Percentiles rank a stretch among this genome's conserved stretches.
phyloP scores from a whole-genome alignment of 331 rosid genomes.

The Quercus tomentella region DNA sequence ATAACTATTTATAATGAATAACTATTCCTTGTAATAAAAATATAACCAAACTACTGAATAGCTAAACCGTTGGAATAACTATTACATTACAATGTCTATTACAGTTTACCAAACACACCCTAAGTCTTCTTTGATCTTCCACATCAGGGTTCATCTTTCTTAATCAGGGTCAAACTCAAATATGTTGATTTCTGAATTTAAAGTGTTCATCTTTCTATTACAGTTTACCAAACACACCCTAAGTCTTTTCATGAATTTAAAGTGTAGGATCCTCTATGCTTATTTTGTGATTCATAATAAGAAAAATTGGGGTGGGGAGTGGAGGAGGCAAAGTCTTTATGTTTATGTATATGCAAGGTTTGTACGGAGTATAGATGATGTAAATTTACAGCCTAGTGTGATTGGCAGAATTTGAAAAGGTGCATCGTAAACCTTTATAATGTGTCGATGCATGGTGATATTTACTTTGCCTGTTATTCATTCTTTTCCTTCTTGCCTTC shows the following conservation, averaged over 20 bases:
- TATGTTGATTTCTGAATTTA: not conserved
- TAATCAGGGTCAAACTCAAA: not conserved
- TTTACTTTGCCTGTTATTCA: not conserved
- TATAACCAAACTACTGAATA: too few relatives aligned
- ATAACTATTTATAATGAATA: too few relatives aligned
- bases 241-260: not conserved
- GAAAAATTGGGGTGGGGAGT: not conserved
- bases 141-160: not conserved
- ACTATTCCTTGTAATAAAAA: too few relatives aligned
- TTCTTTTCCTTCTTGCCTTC: not conserved
- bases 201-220: too few relatives aligned
- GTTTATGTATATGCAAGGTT: too few relatives aligned
- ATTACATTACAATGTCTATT: too few relatives aligned
- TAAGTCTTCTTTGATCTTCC: not conserved
- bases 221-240: too few relatives aligned
- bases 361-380: not conserved
- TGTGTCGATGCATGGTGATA: not conserved
- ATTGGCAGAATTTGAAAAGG: not conserved
- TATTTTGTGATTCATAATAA: not conserved
- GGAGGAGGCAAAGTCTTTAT: too few relatives aligned
- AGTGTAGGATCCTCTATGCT: not conserved
- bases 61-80: too few relatives aligned
- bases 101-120: too few relatives aligned
- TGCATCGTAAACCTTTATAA: not conserved
- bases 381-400: not conserved